Evolutionary conservation across 129 eudicot species (phyloP), one percentile per base, ranked within the genome.

Genomic region (Chrysanthemum lavandulifolium): DNA sequence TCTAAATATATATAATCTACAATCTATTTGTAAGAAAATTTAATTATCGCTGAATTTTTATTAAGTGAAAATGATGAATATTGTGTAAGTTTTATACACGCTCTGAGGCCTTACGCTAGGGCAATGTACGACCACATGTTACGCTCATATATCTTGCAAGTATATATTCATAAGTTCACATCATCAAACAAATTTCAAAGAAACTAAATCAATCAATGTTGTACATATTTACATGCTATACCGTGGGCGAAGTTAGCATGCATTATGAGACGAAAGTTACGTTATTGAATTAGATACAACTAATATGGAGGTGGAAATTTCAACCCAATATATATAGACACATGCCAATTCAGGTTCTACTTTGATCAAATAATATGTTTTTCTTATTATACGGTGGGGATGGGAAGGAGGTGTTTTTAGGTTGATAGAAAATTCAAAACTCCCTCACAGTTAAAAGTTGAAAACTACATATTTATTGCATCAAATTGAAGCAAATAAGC

Each of bases 111-210:
- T 71, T 81, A 73, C 80, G 65, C 69, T 45, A 48, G 78, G 69
- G 56, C 83, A 80, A 69, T 86, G 90, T 70, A 84, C 82, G 92
- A 90, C 21, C 67, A 76, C 78, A 89, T 67, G 15, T 72, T 72
- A 68, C 48, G 82, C 71, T 76, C 79, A 67, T 86, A 89, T 69
- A 89, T 84, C 84, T 93, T 89, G 91, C 70, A 73, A 65, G 31
- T 10, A n/a, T 13, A 78, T 48, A 49, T 76, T 68, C 16, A 73
- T n/a, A 57, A 43, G 77, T 53, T 15, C 47, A 14, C 19, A 60
- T 19, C 68, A 78, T 11, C 73, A 74, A 54, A 69, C 59, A 69
- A 62, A 12, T 43, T 12, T 48, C 19, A 55, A 61, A 9, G 10
- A 8, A 59, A 25, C 63, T 61, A 25, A 60, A 79, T 7, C 11